Percentiles rank a stretch among this genome's conserved stretches.
Evolutionary conservation across 2,329 filamentous ascomycete genomes (phyloP).

Genomic region (Cyanodermella asteris): DNA sequence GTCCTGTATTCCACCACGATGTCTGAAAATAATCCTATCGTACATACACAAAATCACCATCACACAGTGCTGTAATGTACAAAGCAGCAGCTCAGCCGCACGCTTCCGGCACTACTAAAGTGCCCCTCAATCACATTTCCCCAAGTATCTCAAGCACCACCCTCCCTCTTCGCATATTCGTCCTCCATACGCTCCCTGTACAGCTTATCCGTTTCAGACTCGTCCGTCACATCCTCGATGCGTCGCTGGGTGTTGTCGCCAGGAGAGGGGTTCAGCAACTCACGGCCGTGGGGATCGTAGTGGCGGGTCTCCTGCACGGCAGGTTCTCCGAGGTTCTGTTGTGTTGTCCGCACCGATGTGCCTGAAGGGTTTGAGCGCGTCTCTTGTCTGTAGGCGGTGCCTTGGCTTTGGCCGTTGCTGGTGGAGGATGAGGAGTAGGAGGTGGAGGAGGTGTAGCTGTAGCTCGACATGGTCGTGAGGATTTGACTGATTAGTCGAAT

Average conservation of each 20-base stretch:
- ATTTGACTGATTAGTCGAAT: too few species aligned
- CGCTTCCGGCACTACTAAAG: too few species aligned
- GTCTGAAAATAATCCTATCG: too few species aligned
- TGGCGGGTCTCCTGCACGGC: conserved; percentile 4
- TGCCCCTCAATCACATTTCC: too few species aligned
- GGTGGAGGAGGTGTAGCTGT: conserved; percentile 5
- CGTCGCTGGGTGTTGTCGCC: conserved; percentile 1
- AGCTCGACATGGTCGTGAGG: conserved; percentile 4
- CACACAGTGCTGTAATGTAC: too few species aligned
- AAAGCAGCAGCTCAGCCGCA: too few species aligned
- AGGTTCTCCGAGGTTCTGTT: conserved; percentile 6
- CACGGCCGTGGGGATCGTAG: conserved; percentile 3
- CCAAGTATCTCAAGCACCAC: conserved; percentile 11
- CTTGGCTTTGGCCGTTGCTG: conserved; percentile 3
- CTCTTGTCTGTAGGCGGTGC: conserved; percentile 5
- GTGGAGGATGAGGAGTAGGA: conserved; percentile 6
- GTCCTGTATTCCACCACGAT: too few species aligned
- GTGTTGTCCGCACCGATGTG: conserved; percentile 6
- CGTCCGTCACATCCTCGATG: conserved; percentile 6
- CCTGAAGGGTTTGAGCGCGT: conserved; percentile 6
- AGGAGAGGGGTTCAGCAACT: conserved; percentile 3
- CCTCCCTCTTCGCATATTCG: conserved; percentile 12
- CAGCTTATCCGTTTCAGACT: conserved; percentile 7
- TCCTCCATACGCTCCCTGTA: conserved; percentile 13
- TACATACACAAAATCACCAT: too few species aligned